Conservation (phyloP, 208 protist species). For the Leptomonas pyrrhocoris region DNA sequence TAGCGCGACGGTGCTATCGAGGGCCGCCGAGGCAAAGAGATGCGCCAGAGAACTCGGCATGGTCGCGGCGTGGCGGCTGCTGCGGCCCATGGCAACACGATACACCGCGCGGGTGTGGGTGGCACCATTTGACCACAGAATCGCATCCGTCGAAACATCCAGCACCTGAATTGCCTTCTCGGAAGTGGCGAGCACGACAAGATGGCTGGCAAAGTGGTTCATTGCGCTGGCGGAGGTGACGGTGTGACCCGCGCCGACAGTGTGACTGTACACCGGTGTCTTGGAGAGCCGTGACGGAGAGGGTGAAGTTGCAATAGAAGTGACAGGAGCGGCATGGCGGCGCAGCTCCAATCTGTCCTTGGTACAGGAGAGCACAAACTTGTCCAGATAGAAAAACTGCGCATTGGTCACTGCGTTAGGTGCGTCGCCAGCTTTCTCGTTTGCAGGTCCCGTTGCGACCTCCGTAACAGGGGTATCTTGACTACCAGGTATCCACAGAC, state of each 20-base stretch:
- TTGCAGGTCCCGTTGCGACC: conserved; percentile 7
- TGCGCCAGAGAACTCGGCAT: conserved; percentile 38
- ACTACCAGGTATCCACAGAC: conserved; percentile 54
- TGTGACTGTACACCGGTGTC: conserved; percentile 36
- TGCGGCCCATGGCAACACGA: conserved; percentile 52
- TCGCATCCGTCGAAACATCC: conserved; percentile 53
- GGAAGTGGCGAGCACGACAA: conserved; percentile 70
- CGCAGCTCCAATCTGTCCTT: conserved; percentile 50
- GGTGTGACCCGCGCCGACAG: conserved; percentile 39
- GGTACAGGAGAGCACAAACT: conserved; percentile 63
- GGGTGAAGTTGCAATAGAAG: background rate
- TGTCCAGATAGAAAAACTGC: conserved; percentile 84
- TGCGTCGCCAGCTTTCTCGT: background rate
- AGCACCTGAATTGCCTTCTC: conserved; percentile 73
- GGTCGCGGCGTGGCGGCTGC: conserved; percentile 43
- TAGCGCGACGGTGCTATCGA: conserved; percentile 69
- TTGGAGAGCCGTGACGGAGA: conserved; percentile 20
- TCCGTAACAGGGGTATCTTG: conserved; percentile 27
- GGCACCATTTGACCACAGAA: conserved; percentile 41
- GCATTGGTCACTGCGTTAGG: conserved; percentile 40
- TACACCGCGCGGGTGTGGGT: conserved; percentile 78
- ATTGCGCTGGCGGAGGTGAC: conserved; percentile 66
- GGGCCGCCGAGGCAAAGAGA: conserved; percentile 66
- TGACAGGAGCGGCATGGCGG: background rate
- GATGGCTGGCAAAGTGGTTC: conserved; percentile 77